Evolutionary conservation across 139 green algal genomes (phyloP).

Genomic region (Chlamydomonas sphaeroides): DNA sequence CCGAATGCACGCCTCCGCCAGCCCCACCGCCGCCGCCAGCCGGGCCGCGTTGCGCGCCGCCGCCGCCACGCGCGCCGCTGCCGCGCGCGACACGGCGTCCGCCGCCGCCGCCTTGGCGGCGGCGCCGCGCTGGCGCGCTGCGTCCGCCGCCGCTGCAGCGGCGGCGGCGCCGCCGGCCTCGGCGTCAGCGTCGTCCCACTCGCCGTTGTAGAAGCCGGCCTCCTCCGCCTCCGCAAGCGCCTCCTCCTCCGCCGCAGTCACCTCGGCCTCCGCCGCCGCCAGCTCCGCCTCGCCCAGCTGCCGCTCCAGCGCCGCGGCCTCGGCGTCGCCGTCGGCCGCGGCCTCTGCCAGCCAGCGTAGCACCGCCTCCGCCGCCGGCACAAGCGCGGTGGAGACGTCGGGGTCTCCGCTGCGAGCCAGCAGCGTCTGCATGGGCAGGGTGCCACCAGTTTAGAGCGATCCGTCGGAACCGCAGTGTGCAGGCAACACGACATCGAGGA

Average conservation of each 20-base stretch:
- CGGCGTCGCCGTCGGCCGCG: background rate
- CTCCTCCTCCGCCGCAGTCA: background rate
- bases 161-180: background rate
- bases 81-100: constrained; percentile 5
- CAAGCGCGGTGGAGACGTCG: constrained; percentile 28
- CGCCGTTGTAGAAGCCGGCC: no score
- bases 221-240: background rate
- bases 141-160: background rate
- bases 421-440: no score
- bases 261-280: constrained; percentile 7
- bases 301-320: background rate
- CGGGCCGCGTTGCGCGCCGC: constrained; percentile 13
- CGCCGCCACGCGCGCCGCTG: constrained; percentile 11
- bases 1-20: constrained; percentile 7
- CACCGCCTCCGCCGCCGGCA: constrained; percentile 14
- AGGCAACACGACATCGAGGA: no score
- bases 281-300: background rate
- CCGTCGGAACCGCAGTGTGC: no score
- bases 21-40: background rate
- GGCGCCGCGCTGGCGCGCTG: no score
- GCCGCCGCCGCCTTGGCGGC: background rate
- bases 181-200: background rate
- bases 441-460: no score
- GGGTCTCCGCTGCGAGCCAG: constrained; percentile 20
- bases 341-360: constrained; percentile 1